Evolutionary conservation across 352 stramenopile genomes (phyloP), one percentile per base, ranked within the genome.

Genomic region (Aphanomyces euteiches): DNA sequence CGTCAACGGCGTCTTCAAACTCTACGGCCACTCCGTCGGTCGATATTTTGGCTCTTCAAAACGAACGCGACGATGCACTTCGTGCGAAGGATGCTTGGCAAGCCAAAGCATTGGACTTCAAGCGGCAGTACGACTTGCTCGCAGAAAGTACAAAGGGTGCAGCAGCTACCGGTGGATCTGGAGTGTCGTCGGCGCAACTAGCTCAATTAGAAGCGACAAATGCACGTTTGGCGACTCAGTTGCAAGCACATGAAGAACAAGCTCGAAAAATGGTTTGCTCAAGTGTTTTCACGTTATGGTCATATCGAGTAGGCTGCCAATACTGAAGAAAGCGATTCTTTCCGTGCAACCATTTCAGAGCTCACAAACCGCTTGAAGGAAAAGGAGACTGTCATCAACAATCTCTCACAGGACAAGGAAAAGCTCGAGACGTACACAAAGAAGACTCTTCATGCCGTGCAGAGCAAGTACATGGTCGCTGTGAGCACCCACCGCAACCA

Each of bases 351-450:
- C 2, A 85, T 93, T 38, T 75, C 78, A 0, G 82, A 92, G 56
- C 74, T 95, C 63, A 95, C 87, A 7, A 91, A 90, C 64, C 78
- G 85, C 40, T 72, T 95, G n/a, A 95, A 95, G 66, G 87, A 93
- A 60, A 95, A 95, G 60, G 87, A 95, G 53, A 92, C 87, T 15
- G 69, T 89, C 48, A 95, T 95, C 79, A 95, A 95, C 69, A 87
- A 93, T 68, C 77, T 95, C 17, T 85, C 85, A 3, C 85, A 93
- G 74, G 85, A 96, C 75, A 82, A 85, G 40, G 77, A 87, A 10
- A 96, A 96, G 74, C 80, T 96, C 38, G 88, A 96, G 73, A 96
- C 90, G 48, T 96, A 96, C 80, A 96, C 88, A 5, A 92, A 92
- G 76, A 96, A 96, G 74, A 96, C 88, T 37, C 81, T 96, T 45